These are phyloP conservation scores for Datura wrightii DNA, from an alignment of 257 asterid genomes.

Conservation along the genomic window DNA sequence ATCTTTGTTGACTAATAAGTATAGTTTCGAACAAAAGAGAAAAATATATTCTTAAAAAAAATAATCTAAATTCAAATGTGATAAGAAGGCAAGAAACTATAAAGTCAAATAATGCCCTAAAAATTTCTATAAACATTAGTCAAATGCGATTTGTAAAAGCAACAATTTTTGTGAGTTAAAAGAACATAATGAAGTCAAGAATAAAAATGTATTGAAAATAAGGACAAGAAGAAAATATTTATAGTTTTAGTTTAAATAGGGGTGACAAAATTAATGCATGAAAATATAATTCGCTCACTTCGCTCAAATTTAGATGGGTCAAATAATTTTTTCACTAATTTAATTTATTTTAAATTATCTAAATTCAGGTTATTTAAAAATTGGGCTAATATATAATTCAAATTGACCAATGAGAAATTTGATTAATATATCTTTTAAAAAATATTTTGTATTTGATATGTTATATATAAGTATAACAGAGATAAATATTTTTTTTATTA, in stretches of 20 bases:
- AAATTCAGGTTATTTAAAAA: too few relatives aligned
- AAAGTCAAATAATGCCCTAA: background rate
- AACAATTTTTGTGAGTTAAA: background rate
- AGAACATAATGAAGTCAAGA: background rate
- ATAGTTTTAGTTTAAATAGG: background rate
- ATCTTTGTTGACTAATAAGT: conserved; percentile 7
- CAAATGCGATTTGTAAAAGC: background rate
- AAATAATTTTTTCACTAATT: too few relatives aligned
- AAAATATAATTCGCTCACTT: too few relatives aligned
- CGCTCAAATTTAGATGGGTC: too few relatives aligned
- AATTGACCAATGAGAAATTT: too few relatives aligned
- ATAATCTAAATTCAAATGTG: background rate
- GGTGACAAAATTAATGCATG: too few relatives aligned
- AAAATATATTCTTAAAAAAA: background rate
- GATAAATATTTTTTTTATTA: too few relatives aligned
- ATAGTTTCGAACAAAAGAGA: background rate
- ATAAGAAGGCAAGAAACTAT: background rate
- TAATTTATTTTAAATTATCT: too few relatives aligned
- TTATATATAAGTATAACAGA: too few relatives aligned
- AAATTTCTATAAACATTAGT: background rate
- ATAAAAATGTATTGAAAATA: background rate
- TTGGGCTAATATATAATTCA: too few relatives aligned
- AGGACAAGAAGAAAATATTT: background rate
- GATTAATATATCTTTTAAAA: too few relatives aligned
- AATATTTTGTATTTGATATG: too few relatives aligned